Base-by-base conservation (phyloP, 2,329 filamentous ascomycete species). In the Ceratocystis lukuohia region DNA sequence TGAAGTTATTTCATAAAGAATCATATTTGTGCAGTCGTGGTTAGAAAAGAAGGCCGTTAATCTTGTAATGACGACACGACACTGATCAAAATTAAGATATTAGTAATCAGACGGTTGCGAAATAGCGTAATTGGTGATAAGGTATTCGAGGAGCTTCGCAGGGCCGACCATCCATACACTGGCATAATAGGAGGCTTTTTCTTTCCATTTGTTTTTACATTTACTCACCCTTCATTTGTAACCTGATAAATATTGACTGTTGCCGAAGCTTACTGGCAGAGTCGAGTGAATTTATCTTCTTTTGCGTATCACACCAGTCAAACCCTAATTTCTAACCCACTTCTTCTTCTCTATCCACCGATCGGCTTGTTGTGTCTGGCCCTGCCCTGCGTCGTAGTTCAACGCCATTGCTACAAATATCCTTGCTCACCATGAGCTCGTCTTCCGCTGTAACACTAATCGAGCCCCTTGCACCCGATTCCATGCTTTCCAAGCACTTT, bases 401-500 rank as follows among this genome's bases (percentile, higher is more conserved):
- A 10, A 30, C 10, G 12, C 30, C 44, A n/a, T 7, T 45, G 8
- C 15, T n/a, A 46, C 12, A 20, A 25, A n/a, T 28, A 41, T 63
- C 20, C 2, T 50, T 5, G 8, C 44, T 50, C 12, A 56, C 25
- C 28, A 68, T 68, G 67, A 64, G 45, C 30, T 44, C 45, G 17
- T 25, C 44, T 25, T 50, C 53, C 48, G 61, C 67, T 30, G 41
- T 64, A 22, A 59, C 48, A 53, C 64, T 66, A 25, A 64, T 65
- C 45, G 70, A 73, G 62, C 75, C 72, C 69, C 75, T 80, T 69
- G 73, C 74, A 68, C 75, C 76, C 75, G 75, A 82, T 75, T 77
- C 82, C 12, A 90, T 91, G 85, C 79, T 94, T 72, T 84, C 85
- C 71, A 80, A 84, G 68, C 89, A 87, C 73, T 93, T 91, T 76